These are phyloP conservation scores for Canna indica DNA, from an alignment of 176 grass and related monocot species.

Conservation along the genomic window DNA sequence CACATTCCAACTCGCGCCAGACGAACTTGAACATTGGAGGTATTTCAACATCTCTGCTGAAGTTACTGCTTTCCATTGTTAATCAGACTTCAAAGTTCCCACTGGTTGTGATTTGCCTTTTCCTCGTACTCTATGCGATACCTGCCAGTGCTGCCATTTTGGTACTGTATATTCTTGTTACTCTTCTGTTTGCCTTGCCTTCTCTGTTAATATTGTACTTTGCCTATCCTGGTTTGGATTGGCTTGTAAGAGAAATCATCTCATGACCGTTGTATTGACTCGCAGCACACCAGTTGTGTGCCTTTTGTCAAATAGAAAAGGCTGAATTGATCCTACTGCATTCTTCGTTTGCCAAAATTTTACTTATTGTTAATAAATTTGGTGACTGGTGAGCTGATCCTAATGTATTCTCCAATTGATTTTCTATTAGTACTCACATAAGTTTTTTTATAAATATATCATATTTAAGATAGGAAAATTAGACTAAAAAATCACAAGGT, in stretches of 20 bases:
- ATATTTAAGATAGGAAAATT: no score
- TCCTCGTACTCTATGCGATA: conserved; percentile 13
- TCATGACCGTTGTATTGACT: conserved; percentile 10
- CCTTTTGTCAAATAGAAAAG: neutral
- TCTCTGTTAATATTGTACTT: conserved; percentile 14
- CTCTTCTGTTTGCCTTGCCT: conserved; percentile 15
- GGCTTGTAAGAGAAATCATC: conserved; percentile 18
- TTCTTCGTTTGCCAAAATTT: no score
- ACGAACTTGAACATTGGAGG: neutral
- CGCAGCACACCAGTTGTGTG: no score
- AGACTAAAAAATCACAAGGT: no score
- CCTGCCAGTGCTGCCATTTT: conserved; percentile 5
- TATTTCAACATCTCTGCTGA: conserved; percentile 1
- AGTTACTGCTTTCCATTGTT: conserved; percentile 5
- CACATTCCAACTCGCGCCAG: neutral
- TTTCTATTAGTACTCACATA: no score
- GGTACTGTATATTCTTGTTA: conserved; percentile 13
- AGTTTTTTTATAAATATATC: no score
- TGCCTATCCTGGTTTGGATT: conserved; percentile 17
- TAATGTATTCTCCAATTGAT: no score
- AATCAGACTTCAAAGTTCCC: conserved; percentile 11
- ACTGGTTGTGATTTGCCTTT: conserved; percentile 10
- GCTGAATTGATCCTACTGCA: neutral
- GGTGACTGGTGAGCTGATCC: no score
- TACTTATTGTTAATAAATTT: no score